A percentile compares a stretch with the other conserved stretches of the same genome.
phyloP scores from a whole-genome alignment of 2,329 filamentous ascomycete species.

The Ilyonectria sp. region DNA sequence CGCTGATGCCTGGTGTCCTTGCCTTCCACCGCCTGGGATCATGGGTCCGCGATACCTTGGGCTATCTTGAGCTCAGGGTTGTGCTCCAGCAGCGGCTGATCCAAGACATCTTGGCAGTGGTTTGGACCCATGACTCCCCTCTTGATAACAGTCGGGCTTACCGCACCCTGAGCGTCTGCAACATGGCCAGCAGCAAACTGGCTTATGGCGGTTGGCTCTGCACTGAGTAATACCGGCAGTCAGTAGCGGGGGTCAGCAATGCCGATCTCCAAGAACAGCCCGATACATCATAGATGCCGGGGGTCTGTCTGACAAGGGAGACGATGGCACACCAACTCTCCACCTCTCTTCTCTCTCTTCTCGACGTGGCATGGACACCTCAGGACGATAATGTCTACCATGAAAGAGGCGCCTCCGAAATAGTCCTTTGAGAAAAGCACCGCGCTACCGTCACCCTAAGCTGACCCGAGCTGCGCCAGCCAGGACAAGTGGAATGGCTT shows the following conservation, averaged over 20 bases:
- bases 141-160: background rate
- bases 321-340: background rate
- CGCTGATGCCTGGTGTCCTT: background rate
- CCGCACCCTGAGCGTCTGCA: background rate
- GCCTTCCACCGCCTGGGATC: background rate
- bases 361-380: background rate
- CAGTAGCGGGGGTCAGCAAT: background rate
- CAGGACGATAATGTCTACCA: background rate
- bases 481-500: background rate
- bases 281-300: conserved; percentile 2
- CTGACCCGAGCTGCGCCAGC: conserved; percentile 7
- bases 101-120: background rate
- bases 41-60: background rate
- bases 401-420: background rate
- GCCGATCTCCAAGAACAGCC: conserved; percentile 9
- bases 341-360: background rate
- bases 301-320: background rate
- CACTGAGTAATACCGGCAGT: background rate
- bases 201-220: background rate
- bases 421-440: background rate
- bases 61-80: background rate
- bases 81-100: background rate
- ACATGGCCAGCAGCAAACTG: background rate
- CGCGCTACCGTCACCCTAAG: background rate
- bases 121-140: background rate